Evolutionary conservation across 169 alveolate genomes (phyloP).

Genomic region (Toxoplasma gondii): DNA sequence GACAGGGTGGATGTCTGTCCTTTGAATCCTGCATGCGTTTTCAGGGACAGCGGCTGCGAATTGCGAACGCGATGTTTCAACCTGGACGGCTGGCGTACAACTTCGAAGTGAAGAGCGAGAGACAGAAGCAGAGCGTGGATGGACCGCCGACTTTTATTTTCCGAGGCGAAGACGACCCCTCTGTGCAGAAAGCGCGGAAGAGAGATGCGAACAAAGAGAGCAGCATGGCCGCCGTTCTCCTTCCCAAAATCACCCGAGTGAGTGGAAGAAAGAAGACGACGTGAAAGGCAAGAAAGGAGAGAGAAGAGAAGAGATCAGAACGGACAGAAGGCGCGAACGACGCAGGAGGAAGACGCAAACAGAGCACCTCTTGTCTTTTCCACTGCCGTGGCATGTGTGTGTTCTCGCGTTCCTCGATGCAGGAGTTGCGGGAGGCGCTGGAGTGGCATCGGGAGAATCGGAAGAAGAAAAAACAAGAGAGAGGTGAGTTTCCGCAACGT

Average conservation of each 20-base stretch:
- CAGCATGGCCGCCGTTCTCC: neutral
- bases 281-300: too few species aligned
- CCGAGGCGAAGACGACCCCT: neutral
- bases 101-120: neutral
- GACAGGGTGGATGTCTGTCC: too few species aligned
- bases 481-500: slow-evolving; percentile 12
- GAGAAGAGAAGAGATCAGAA: too few species aligned
- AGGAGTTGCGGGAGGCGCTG: slow-evolving; percentile 51
- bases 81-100: neutral
- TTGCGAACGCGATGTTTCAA: neutral
- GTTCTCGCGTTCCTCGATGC: neutral
- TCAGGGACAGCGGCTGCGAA: neutral
- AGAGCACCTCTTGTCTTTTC: too few species aligned
- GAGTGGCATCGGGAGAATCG: slow-evolving; percentile 62
- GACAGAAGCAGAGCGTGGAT: neutral
- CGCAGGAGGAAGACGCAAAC: too few species aligned
- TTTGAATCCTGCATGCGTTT: neutral
- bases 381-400: too few species aligned
- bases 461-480: slow-evolving; percentile 48
- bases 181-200: neutral
- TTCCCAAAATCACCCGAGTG: neutral
- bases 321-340: too few species aligned
- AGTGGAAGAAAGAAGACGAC: neutral
- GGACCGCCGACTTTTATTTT: neutral
- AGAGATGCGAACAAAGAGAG: neutral